Evolutionary conservation across 352 stramenopile species (phyloP).

Genomic region (Phytophthora hibernalis): DNA sequence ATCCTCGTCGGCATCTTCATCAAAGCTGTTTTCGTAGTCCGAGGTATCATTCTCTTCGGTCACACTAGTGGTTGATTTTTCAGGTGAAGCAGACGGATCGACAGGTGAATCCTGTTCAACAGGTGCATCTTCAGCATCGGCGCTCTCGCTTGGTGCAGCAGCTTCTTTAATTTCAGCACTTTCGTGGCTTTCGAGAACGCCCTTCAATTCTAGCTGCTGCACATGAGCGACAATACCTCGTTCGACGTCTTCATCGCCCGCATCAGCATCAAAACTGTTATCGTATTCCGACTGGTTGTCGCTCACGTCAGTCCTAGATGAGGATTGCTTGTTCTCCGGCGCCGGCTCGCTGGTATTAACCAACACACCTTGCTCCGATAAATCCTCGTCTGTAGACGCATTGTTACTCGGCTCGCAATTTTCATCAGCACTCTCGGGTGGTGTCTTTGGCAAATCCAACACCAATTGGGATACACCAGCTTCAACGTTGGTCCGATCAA

Average conservation of each 20-base stretch:
- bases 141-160: neutral
- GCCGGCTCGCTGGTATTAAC: neutral
- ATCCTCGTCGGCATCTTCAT: conserved; percentile 42
- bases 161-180: neutral
- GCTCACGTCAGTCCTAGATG: conserved; percentile 9
- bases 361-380: neutral
- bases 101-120: neutral
- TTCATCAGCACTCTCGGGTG: neutral
- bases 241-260: conserved; percentile 17
- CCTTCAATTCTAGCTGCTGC: neutral
- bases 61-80: conserved; percentile 13
- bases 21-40: conserved; percentile 66
- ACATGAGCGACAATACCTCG: neutral
- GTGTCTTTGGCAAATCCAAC: neutral
- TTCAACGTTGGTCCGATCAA: conserved; percentile 5
- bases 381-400: neutral
- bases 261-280: conserved; percentile 56
- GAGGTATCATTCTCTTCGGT: conserved; percentile 23
- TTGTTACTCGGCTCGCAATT: neutral
- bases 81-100: conserved; percentile 2
- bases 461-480: neutral
- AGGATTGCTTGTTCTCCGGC: conserved; percentile 5
- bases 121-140: neutral
- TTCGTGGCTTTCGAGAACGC: neutral
- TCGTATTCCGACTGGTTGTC: conserved; percentile 45